A percentile compares a stretch with the other conserved stretches of the same genome.
phyloP scores from a whole-genome alignment of 306 rosid species.

The cucumber (Cucumis sativus) region Cucumber_9930_V3 NC_026660.2:24597001-24597500 shows the following conservation, averaged over 20 bases:
- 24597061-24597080: neutral
- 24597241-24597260: neutral
- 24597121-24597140: neutral
- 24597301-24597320: no score
- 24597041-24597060: neutral
- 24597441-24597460: slow-evolving; percentile 21
- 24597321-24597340: no score
- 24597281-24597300: no score
- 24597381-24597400: neutral
- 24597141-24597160: neutral
- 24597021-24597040: neutral
- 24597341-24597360: neutral
- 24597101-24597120: neutral
- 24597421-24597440: slow-evolving; percentile 23
- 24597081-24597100: neutral
- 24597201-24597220: neutral
- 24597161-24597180: neutral
- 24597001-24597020: neutral
- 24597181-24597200: neutral
- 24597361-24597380: neutral
- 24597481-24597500: neutral
- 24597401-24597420: slow-evolving; percentile 12
- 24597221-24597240: neutral
- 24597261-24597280: no score
- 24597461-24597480: neutral